A percentile compares a stretch with the other conserved stretches of the same genome.
Evolutionary conservation across 768 basidiomycete species (phyloP).

Genomic region (Russula foetens): DNA sequence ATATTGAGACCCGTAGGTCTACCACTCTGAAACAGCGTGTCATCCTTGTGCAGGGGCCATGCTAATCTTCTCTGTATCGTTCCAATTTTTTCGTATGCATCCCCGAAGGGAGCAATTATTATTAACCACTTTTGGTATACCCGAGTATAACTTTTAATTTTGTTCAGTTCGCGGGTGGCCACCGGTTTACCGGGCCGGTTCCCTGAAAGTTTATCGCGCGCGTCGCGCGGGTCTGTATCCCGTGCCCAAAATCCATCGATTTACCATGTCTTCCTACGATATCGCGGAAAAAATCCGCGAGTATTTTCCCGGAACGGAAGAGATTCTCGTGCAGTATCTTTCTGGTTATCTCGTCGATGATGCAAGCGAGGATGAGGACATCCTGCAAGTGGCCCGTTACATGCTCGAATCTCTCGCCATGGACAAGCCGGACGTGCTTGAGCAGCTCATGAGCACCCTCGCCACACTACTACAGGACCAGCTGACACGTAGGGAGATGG

Average conservation of each 20-base stretch:
- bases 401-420: slow-evolving; percentile 73
- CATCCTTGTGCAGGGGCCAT: slow-evolving; percentile 99
- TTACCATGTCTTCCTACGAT: slow-evolving; percentile 61
- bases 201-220: no score
- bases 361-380: slow-evolving; percentile 81
- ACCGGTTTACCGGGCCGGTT: background rate
- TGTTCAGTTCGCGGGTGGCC: background rate
- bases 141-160: slow-evolving; percentile 1
- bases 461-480: slow-evolving; percentile 58
- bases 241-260: background rate
- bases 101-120: slow-evolving; percentile 68
- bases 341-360: slow-evolving; percentile 86
- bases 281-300: slow-evolving; percentile 73
- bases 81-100: slow-evolving; percentile 98
- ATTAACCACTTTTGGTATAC: background rate
- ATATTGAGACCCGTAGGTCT: slow-evolving; percentile 40
- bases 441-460: slow-evolving; percentile 59
- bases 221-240: no score
- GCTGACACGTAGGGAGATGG: slow-evolving; percentile 46
- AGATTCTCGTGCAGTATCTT: slow-evolving; percentile 79
- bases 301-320: slow-evolving; percentile 68
- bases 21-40: slow-evolving; percentile 97
- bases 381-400: slow-evolving; percentile 64
- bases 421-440: slow-evolving; percentile 47
- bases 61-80: slow-evolving; percentile 99